These are phyloP conservation scores for Saccharomycopsis oosterbeekiorum DNA, from an alignment of 805 yeast species.

Conservation along the genomic window DNA sequence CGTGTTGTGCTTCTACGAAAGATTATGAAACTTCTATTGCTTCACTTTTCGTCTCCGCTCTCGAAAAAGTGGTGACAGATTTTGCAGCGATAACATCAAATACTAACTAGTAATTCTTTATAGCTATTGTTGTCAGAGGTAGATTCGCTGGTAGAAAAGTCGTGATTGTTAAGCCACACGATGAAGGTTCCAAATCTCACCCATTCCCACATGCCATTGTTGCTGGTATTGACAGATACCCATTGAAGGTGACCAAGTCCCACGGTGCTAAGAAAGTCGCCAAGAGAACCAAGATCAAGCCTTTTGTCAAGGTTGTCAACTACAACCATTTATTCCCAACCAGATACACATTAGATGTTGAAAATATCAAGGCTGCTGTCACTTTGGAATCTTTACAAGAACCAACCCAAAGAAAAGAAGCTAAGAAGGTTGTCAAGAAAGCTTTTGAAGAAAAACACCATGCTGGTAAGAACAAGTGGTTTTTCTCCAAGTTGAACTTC, in stretches of 20 bases:
- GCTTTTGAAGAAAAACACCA: slow-evolving; percentile 99
- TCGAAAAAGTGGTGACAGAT: neutral
- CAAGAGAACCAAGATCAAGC: slow-evolving; percentile 97
- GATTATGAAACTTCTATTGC: too few species aligned
- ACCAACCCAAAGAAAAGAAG: slow-evolving; percentile 98
- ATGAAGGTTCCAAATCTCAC: slow-evolving; percentile 97
- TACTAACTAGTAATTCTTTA: neutral
- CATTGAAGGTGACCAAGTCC: slow-evolving; percentile 90
- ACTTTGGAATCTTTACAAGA: slow-evolving; percentile 91
- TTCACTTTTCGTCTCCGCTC: too few species aligned
- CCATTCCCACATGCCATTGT: slow-evolving; percentile 99
- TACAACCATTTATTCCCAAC: slow-evolving; percentile 99
- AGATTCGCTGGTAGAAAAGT: slow-evolving; percentile 99
- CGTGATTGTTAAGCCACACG: slow-evolving; percentile 96
- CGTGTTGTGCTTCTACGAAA: too few species aligned
- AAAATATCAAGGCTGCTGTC: slow-evolving; percentile 83
- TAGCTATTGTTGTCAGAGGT: slow-evolving; percentile 98
- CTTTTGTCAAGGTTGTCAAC: slow-evolving; percentile 97
- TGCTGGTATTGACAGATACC: slow-evolving; percentile 98
- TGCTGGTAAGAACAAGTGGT: slow-evolving; percentile 99
- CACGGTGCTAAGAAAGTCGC: slow-evolving; percentile 95
- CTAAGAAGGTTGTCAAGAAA: slow-evolving; percentile 97
- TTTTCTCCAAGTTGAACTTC: slow-evolving; percentile 95
- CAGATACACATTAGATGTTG: slow-evolving; percentile 97
- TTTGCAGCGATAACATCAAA: neutral